Conservation (phyloP, 306 rosid species). For the Cucurbita moschata region DNA sequence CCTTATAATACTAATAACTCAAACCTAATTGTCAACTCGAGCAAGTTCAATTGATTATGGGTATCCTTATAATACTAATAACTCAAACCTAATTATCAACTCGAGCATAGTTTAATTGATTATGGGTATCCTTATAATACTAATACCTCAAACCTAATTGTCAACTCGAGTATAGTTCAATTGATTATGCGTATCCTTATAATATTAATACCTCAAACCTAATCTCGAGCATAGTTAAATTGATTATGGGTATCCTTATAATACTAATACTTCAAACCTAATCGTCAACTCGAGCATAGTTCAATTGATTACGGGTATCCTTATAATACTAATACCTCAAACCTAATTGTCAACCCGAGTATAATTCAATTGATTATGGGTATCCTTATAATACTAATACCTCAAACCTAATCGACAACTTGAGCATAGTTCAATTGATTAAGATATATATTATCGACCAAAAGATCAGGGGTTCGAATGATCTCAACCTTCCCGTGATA, state of each 20-base stretch:
- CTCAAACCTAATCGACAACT: neutral
- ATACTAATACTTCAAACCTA: too few relatives aligned
- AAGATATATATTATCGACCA: neutral
- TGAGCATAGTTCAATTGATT: neutral
- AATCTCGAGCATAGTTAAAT: too few relatives aligned
- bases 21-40: neutral
- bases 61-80: neutral
- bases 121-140: too few relatives aligned
- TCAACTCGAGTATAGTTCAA: too few relatives aligned
- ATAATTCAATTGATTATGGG: too few relatives aligned
- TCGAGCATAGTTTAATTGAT: neutral
- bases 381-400: neutral
- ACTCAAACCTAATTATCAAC: neutral
- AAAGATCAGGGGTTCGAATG: neutral
- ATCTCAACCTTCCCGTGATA: neutral
- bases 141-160: too few relatives aligned
- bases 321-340: too few relatives aligned
- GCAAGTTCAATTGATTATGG: neutral
- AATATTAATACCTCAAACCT: neutral
- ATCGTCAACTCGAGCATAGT: too few relatives aligned
- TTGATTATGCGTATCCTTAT: too few relatives aligned
- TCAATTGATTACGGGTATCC: too few relatives aligned
- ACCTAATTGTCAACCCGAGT: too few relatives aligned
- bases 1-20: neutral
- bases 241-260: too few relatives aligned